Percentiles rank a stretch among this genome's conserved stretches.
Conservation (phyloP, 768 basidiomycete species). For the Russula dissimulans region DNA sequence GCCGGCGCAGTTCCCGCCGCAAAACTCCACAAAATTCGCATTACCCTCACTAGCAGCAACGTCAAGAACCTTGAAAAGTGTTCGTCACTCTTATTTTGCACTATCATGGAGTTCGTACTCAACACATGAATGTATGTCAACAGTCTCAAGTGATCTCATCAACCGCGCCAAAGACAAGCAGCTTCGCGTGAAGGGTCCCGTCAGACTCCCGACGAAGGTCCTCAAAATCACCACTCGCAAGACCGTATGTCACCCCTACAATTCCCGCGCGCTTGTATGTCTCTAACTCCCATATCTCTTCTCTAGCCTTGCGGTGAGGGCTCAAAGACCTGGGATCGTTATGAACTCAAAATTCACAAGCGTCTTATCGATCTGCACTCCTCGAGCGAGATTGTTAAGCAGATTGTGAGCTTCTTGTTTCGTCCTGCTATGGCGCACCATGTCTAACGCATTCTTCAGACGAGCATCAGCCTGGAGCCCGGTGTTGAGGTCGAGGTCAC, state of each 20-base stretch:
- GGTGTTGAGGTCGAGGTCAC: conserved; percentile 99
- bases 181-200: conserved; percentile 97
- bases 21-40: conserved; percentile 98
- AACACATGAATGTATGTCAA: not conserved
- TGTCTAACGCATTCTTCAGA: conserved; percentile 40
- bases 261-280: not conserved
- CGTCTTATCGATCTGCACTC: conserved; percentile 98
- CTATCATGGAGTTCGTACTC: not conserved
- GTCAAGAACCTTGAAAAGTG: conserved; percentile 99
- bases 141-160: conserved; percentile 94
- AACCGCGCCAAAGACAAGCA: conserved; percentile 99
- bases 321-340: conserved; percentile 99
- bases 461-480: conserved; percentile 96
- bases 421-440: not conserved
- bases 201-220: conserved; percentile 97
- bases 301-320: conserved; percentile 97
- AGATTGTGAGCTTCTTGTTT: conserved; percentile 63
- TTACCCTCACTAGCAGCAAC: conserved; percentile 97
- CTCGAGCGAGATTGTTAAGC: conserved; percentile 98
- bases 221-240: conserved; percentile 99
- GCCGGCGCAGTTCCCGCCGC: conserved; percentile 76
- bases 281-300: not conserved
- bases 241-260: conserved; percentile 51
- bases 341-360: conserved; percentile 99
- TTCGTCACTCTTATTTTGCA: conserved; percentile 30